Conservation (phyloP, 768 basidiomycete species). For the Hortiboletus flavorubellus region DNA sequence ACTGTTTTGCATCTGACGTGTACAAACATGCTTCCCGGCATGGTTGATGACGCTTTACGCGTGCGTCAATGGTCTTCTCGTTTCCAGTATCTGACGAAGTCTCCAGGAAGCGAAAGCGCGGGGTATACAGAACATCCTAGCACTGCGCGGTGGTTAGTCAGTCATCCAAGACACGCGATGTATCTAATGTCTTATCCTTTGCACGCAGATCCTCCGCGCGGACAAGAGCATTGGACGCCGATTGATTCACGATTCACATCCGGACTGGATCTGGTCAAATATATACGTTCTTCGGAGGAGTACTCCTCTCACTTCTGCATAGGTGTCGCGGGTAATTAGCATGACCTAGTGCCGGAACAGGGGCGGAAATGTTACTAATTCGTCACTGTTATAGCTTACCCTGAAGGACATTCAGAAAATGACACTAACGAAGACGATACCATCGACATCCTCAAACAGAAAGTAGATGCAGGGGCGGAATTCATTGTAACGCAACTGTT, state of each 20-base stretch:
- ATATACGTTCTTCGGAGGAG: conserved; percentile 75
- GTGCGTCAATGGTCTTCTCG: conserved; percentile 40
- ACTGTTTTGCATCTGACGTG: conserved; percentile 95
- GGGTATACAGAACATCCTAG: conserved; percentile 87
- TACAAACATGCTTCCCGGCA: conserved; percentile 91
- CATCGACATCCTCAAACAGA: conserved; percentile 71
- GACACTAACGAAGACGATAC: conserved; percentile 55
- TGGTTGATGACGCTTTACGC: conserved; percentile 80
- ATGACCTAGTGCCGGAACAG: background rate
- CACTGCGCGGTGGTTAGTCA: conserved; percentile 80
- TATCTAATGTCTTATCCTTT: background rate
- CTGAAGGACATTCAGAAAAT: conserved; percentile 80
- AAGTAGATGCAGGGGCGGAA: conserved; percentile 93
- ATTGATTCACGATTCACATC: conserved; percentile 80
- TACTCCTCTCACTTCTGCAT: conserved; percentile 86
- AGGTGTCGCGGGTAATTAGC: conserved; percentile 79
- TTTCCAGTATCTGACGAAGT: conserved; percentile 3
- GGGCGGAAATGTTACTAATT: background rate
- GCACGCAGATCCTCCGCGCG: conserved; percentile 80
- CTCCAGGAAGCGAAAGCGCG: conserved; percentile 71
- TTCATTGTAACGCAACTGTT: conserved; percentile 97
- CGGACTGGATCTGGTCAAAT: conserved; percentile 86
- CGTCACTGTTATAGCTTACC: conserved; percentile 61
- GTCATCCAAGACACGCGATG: conserved; percentile 11
- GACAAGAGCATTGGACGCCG: conserved; percentile 90